Evolutionary conservation across 2,329 filamentous ascomycete genomes (phyloP).

Genomic region (Fusarium miscanthi): DNA sequence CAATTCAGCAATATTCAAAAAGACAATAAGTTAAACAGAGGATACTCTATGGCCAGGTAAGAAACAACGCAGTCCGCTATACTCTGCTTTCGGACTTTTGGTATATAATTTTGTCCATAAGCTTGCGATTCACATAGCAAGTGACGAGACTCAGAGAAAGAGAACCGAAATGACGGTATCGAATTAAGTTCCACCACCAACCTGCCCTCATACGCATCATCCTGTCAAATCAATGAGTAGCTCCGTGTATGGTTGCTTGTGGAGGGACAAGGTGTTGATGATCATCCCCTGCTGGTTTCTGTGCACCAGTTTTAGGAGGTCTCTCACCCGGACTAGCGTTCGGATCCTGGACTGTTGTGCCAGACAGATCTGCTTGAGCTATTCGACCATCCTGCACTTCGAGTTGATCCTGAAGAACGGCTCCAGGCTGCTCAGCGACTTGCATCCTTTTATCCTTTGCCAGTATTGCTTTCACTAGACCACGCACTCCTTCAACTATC

Average conservation of each 20-base stretch:
- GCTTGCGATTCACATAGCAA: slow-evolving; percentile 1
- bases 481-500: slow-evolving; percentile 56
- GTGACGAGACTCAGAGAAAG: background rate
- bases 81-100: background rate
- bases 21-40: background rate
- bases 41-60: too few species aligned
- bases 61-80: background rate
- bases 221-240: slow-evolving; percentile 3
- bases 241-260: slow-evolving; percentile 6
- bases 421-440: slow-evolving; percentile 38
- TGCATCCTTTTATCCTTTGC: slow-evolving; percentile 53
- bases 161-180: slow-evolving; percentile 11
- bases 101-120: background rate
- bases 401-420: slow-evolving; percentile 50
- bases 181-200: slow-evolving; percentile 16
- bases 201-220: background rate
- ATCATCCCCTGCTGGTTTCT: slow-evolving; percentile 16
- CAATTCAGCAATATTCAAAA: background rate
- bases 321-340: slow-evolving; percentile 15
- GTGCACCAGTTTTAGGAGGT: slow-evolving; percentile 13
- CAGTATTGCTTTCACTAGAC: slow-evolving; percentile 55
- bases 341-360: slow-evolving; percentile 42
- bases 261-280: slow-evolving; percentile 25
- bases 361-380: slow-evolving; percentile 43
- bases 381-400: slow-evolving; percentile 39